Conservation (phyloP, 768 basidiomycete genomes). For the Phaeotremella fagi region DNA sequence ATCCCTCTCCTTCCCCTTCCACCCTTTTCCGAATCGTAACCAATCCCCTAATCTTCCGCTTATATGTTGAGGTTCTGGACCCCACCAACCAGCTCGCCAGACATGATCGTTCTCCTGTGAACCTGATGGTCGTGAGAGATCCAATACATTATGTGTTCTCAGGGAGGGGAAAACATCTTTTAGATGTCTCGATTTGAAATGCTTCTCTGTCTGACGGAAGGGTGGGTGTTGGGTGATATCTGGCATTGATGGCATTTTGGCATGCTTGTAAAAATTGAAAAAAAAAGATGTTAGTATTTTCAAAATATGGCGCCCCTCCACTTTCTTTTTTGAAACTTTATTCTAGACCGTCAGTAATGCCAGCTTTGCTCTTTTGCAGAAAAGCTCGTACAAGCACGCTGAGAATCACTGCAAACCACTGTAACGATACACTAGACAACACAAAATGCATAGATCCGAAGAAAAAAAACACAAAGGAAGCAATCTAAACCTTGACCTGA, state of each 20-base stretch:
- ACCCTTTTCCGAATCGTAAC: background rate
- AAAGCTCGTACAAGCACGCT: too few species aligned
- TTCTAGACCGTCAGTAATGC: too few species aligned
- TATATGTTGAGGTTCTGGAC: conserved; percentile 3
- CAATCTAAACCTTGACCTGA: conserved; percentile 32
- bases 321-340: background rate
- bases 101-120: conserved; percentile 32
- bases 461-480: background rate
- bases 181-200: conserved; percentile 33
- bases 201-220: conserved; percentile 37
- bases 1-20: conserved; percentile 30
- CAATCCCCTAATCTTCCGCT: background rate
- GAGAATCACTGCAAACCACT: too few species aligned
- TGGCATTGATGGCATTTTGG: conserved; percentile 9
- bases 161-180: conserved; percentile 17
- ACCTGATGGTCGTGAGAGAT: conserved; percentile 29
- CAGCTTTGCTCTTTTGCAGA: too few species aligned
- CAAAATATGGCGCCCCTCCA: too few species aligned
- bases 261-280: too few species aligned
- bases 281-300: too few species aligned
- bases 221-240: conserved; percentile 13
- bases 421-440: background rate
- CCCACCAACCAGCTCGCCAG: conserved; percentile 41
- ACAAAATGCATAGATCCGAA: background rate
- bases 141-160: conserved; percentile 22